Percentiles rank a stretch among this genome's conserved stretches.
Conservation (phyloP, 2,329 filamentous ascomycete species). For the Rhexocercosporidium sp. region DNA sequence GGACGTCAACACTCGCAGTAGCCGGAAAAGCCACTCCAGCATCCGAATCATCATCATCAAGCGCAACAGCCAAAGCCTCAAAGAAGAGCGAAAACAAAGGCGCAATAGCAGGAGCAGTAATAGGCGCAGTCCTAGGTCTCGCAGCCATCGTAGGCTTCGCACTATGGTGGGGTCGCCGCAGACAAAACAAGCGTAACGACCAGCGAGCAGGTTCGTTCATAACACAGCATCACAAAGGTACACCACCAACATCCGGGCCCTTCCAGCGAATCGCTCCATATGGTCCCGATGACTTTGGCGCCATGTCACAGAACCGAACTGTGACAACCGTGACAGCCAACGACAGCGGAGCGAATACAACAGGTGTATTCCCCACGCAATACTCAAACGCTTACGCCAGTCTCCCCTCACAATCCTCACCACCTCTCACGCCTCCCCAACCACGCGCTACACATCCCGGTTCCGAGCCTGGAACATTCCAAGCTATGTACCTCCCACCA, state of each 20-base stretch:
- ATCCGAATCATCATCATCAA: conserved; percentile 12
- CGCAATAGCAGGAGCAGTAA: conserved; percentile 31
- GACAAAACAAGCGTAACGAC: conserved; percentile 18
- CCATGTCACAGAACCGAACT: background rate
- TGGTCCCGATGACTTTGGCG: conserved; percentile 9
- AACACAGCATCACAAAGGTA: conserved; percentile 13
- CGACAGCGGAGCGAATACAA: background rate
- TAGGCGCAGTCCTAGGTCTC: conserved; percentile 31
- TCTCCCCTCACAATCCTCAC: background rate
- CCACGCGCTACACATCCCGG: background rate
- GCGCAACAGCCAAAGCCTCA: background rate
- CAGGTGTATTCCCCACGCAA: background rate
- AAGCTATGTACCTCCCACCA: background rate
- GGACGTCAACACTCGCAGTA: conserved; percentile 6
- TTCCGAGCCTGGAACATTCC: background rate
- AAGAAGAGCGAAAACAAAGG: conserved; percentile 26
- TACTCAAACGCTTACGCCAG: background rate
- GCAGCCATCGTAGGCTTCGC: conserved; percentile 26
- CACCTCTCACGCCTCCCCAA: background rate
- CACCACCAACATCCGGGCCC: conserved; percentile 17
- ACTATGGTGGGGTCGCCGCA: conserved; percentile 29
- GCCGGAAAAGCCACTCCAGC: conserved; percentile 10
- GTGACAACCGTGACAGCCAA: conserved; percentile 1
- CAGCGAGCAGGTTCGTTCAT: conserved; percentile 25
- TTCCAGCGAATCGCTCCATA: conserved; percentile 19